phyloP scores from a whole-genome alignment of 495 filamentous ascomycete species.

The Xylaria longipes region DNA sequence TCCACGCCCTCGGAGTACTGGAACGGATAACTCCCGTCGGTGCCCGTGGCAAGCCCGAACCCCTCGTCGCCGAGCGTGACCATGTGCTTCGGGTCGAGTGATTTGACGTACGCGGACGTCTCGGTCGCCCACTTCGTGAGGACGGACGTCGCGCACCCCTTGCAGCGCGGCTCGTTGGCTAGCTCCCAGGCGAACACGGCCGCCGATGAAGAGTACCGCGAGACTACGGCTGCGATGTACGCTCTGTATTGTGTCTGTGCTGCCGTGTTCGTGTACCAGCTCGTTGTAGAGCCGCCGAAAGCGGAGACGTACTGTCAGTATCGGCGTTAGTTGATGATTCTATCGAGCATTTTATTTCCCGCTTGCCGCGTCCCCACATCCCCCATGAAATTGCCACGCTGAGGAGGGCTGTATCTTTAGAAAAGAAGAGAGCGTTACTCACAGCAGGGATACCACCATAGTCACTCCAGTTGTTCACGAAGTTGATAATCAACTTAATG shows the following conservation, averaged over 20 bases:
- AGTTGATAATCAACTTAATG: conserved; percentile 63
- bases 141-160: conserved; percentile 49
- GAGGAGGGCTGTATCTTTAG: neutral
- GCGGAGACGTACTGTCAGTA: conserved; percentile 60
- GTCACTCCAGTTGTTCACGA: conserved; percentile 62
- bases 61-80: conserved; percentile 62
- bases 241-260: conserved; percentile 52
- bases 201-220: conserved; percentile 55
- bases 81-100: conserved; percentile 56
- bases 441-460: conserved; percentile 53
- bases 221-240: conserved; percentile 57
- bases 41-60: conserved; percentile 50
- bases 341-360: neutral
- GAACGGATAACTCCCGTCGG: conserved; percentile 66
- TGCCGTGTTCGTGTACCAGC: conserved; percentile 40
- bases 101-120: conserved; percentile 58
- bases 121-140: conserved; percentile 55
- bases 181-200: conserved; percentile 63
- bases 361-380: neutral
- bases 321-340: conserved; percentile 9
- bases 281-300: conserved; percentile 52
- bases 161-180: conserved; percentile 59
- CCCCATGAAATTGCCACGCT: neutral
- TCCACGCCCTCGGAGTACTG: conserved; percentile 65
- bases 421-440: conserved; percentile 20